phyloP scores from a whole-genome alignment of 805 yeast genomes.

The Candida stauntonica region DNA sequence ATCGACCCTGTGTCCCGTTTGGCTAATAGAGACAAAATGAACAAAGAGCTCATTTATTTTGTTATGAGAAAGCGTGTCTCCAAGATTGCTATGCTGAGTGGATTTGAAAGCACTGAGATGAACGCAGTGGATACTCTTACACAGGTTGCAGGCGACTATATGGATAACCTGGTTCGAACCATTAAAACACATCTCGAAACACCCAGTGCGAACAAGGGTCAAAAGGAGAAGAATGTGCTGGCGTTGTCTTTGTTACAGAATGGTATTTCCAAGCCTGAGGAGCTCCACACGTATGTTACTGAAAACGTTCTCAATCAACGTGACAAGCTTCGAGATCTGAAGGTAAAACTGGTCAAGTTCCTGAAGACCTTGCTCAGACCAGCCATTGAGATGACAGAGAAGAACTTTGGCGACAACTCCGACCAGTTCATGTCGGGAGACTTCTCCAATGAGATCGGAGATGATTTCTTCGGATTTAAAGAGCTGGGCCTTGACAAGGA shows the following conservation, averaged over 20 bases:
- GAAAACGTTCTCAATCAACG: constrained; percentile 70
- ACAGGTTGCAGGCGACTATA: constrained; percentile 76
- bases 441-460: constrained; percentile 89
- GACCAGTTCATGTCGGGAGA: constrained; percentile 95
- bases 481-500: constrained; percentile 93
- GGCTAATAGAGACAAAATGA: constrained; percentile 59
- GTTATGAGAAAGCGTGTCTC: constrained; percentile 67
- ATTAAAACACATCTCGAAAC: constrained; percentile 71
- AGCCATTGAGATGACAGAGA: constrained; percentile 63
- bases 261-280: constrained; percentile 79
- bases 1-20: constrained; percentile 80
- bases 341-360: constrained; percentile 60
- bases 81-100: constrained; percentile 84
- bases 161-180: constrained; percentile 69
- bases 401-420: constrained; percentile 80
- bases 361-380: constrained; percentile 84
- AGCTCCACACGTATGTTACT: constrained; percentile 65
- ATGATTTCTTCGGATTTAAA: constrained; percentile 95
- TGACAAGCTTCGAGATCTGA: constrained; percentile 63
- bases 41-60: constrained; percentile 56
- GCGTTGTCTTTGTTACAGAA: constrained; percentile 70
- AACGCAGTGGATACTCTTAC: constrained; percentile 75
- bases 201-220: constrained; percentile 32
- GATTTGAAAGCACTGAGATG: constrained; percentile 81
- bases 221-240: constrained; percentile 43